Evolutionary conservation across 2,329 filamentous ascomycete species (phyloP).

Genomic region (Elsinoe australis): DNA sequence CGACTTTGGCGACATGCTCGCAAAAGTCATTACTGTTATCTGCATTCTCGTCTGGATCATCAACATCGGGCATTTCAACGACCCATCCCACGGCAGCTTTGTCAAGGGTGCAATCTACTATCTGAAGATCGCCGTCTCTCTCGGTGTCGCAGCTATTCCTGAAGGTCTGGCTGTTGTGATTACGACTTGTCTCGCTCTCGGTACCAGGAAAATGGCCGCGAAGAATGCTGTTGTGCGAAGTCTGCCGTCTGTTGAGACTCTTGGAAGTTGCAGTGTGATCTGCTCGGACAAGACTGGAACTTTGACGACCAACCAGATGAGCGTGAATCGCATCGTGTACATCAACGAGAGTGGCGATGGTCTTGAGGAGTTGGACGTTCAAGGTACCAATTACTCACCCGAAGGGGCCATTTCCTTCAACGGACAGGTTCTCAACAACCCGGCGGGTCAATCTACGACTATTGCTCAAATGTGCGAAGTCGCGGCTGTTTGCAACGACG

Average conservation of each 20-base stretch:
- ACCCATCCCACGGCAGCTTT: slow-evolving; percentile 81
- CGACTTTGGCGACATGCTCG: slow-evolving; percentile 90
- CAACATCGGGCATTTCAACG: slow-evolving; percentile 95
- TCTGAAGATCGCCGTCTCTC: slow-evolving; percentile 96
- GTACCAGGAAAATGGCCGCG: slow-evolving; percentile 96
- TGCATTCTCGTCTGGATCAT: slow-evolving; percentile 96
- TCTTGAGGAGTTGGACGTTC: slow-evolving; percentile 78
- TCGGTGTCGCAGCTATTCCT: slow-evolving; percentile 94
- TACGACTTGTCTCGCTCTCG: slow-evolving; percentile 92
- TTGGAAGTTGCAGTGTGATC: slow-evolving; percentile 98
- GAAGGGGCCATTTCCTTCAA: slow-evolving; percentile 63
- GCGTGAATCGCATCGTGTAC: slow-evolving; percentile 85
- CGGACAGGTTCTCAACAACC: slow-evolving; percentile 60
- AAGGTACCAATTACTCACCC: slow-evolving; percentile 88
- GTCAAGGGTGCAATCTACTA: slow-evolving; percentile 98
- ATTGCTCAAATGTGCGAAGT: slow-evolving; percentile 68
- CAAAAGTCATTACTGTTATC: slow-evolving; percentile 97
- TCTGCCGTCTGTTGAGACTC: slow-evolving; percentile 90
- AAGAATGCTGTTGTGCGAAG: slow-evolving; percentile 97
- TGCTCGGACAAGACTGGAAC: slow-evolving; percentile 99
- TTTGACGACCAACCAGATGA: slow-evolving; percentile 98
- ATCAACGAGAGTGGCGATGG: slow-evolving; percentile 64
- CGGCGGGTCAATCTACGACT: slow-evolving; percentile 64
- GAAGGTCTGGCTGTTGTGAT: slow-evolving; percentile 97
- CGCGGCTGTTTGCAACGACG: slow-evolving; percentile 77